Percentiles rank a stretch among this genome's conserved stretches.
phyloP scores from a whole-genome alignment of 2,329 filamentous ascomycete species.

The Aspergillus vadensis region DNA sequence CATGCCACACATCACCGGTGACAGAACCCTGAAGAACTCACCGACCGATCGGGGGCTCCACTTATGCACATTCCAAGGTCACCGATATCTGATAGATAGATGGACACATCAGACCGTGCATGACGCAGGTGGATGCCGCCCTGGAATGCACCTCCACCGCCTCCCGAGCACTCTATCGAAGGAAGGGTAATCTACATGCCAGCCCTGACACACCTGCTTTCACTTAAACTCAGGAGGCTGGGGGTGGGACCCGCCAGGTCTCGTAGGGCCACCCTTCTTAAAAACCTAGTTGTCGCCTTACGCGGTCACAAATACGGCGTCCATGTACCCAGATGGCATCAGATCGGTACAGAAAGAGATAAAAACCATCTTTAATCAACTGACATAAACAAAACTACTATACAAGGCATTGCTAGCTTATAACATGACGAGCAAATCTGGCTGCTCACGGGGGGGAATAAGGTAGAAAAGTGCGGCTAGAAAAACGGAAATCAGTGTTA shows the following conservation, averaged over 20 bases:
- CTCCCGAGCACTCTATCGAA: background rate
- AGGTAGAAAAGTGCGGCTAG: background rate
- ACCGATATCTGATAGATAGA: slow-evolving; percentile 3
- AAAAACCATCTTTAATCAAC: background rate
- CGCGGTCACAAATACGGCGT: background rate
- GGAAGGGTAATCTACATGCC: background rate
- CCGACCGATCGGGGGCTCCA: slow-evolving; percentile 1
- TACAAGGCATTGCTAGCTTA: slow-evolving; percentile 6
- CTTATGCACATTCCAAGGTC: slow-evolving; percentile 10
- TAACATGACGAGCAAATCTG: background rate
- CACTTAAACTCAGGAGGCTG: background rate
- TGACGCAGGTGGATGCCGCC: slow-evolving; percentile 6
- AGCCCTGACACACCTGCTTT: background rate
- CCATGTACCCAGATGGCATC: background rate
- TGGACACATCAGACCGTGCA: slow-evolving; percentile 3
- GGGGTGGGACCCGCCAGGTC: background rate
- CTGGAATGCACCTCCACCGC: slow-evolving; percentile 3
- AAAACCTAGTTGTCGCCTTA: too few relatives aligned
- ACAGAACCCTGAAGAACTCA: slow-evolving; percentile 1
- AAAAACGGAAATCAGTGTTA: slow-evolving; percentile 20
- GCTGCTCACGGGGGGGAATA: background rate
- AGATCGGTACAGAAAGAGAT: background rate
- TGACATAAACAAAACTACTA: slow-evolving; percentile 5
- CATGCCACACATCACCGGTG: background rate
- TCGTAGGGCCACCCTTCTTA: too few relatives aligned